Evolutionary conservation across 805 yeast genomes (phyloP), one percentile per base, ranked within the genome.

Genomic region (Candida vaughaniae): DNA sequence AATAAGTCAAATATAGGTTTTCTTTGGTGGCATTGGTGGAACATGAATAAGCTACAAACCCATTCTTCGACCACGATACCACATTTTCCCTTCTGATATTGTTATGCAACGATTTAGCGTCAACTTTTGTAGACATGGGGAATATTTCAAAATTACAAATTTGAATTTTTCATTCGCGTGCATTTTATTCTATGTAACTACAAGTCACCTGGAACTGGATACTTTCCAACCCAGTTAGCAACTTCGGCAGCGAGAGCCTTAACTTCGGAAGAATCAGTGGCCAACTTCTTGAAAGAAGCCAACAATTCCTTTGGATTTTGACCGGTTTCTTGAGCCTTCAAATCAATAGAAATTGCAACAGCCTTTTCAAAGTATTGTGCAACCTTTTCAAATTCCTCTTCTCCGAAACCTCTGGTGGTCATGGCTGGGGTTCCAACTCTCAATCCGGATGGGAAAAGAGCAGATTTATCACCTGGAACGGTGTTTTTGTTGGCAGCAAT

Each of bases 401-500:
- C 89, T 42, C 89, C 85, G 54, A 89, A 78, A 50, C 99, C 99
- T 73, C 99, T 87, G 42, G 97, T 87, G 47, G 96, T 80, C 98
- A 91, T 91, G 40, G 97, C 97, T 49, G 99, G 99, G 35, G 99
- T 85, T 58, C 99, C 99, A 45, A 91, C 84, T 72, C 99, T 85
- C 48, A 91, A 80, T 63, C 99, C 99, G 54, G 95, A 91, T 61
- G 99, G 98, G 47, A 89, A 91, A 47, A 91, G 76, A 36, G 98
- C 98, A 30, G 95, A 85, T 68, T 85, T 87, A 71, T 91, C 99
- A 60, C 97, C 97, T 46, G 99, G 98, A 48, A 91, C 88, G 31
- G 99, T 83, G 79, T 93, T 93, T 73, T 93, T 93, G 80, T 93
- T 93, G 52, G 89, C 79, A 28, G 98, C 97, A 60, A 93, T 88